These are phyloP conservation scores for Umbelopsis sp. DNA, from an alignment of 192 early-diverging fungal species.

Conservation along the genomic window DNA sequence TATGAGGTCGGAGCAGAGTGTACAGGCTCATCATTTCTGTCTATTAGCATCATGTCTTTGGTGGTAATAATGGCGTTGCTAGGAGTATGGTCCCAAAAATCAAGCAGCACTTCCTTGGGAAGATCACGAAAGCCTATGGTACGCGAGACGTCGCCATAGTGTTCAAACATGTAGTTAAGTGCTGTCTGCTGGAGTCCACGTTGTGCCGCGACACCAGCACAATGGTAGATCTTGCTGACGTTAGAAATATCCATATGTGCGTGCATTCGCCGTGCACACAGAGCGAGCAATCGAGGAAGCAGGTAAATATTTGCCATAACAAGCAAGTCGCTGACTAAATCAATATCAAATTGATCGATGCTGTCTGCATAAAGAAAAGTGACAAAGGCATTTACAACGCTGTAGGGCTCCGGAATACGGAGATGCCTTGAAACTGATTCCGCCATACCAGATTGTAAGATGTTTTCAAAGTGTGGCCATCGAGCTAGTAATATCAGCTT, in stretches of 20 bases:
- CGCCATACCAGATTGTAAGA: slow-evolving; percentile 57
- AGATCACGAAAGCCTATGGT: slow-evolving; percentile 57
- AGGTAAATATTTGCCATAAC: slow-evolving; percentile 64
- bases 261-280: slow-evolving; percentile 53
- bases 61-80: slow-evolving; percentile 33
- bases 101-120: slow-evolving; percentile 53
- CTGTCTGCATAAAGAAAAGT: slow-evolving; percentile 63
- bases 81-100: slow-evolving; percentile 65
- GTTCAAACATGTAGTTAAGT: slow-evolving; percentile 56
- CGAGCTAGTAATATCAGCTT: slow-evolving; percentile 60
- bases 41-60: slow-evolving; percentile 18
- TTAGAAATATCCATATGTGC: slow-evolving; percentile 52
- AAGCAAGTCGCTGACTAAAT: slow-evolving; percentile 56
- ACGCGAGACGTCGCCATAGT: slow-evolving; percentile 63
- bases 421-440: slow-evolving; percentile 51
- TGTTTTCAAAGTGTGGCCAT: slow-evolving; percentile 64
- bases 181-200: slow-evolving; percentile 53
- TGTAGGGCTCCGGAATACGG: slow-evolving; percentile 54
- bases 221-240: slow-evolving; percentile 58
- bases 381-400: slow-evolving; percentile 55
- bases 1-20: slow-evolving; percentile 1
- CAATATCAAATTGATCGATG: slow-evolving; percentile 40
- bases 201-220: slow-evolving; percentile 54
- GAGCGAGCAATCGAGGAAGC: slow-evolving; percentile 51
- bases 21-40: slow-evolving; percentile 3